Conservation (phyloP, 2,329 filamentous ascomycete species). For the Colletotrichum higginsianum region DNA sequence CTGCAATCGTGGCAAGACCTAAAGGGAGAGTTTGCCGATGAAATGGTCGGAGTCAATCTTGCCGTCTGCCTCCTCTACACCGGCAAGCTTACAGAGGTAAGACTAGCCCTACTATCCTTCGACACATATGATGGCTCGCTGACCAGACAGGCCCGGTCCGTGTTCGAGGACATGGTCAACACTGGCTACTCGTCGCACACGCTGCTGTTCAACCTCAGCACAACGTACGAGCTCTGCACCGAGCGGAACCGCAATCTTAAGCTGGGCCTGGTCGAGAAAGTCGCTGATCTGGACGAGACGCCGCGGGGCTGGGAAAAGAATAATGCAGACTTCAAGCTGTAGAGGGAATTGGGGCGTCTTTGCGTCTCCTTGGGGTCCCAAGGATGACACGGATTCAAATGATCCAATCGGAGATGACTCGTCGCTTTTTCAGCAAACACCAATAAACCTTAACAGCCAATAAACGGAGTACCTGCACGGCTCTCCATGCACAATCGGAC, state of each 20-base stretch:
- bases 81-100: constrained; percentile 80
- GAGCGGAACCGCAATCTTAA: constrained; percentile 82
- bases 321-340: constrained; percentile 84
- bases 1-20: constrained; percentile 72
- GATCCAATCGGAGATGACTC: constrained; percentile 17
- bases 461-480: constrained; percentile 21
- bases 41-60: constrained; percentile 85
- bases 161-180: constrained; percentile 78
- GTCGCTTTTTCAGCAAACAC: background rate
- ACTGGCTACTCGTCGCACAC: constrained; percentile 79
- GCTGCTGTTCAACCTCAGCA: constrained; percentile 89
- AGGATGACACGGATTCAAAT: constrained; percentile 14
- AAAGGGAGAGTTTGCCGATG: constrained; percentile 62
- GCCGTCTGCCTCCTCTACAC: constrained; percentile 89
- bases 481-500: constrained; percentile 8
- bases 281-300: constrained; percentile 72
- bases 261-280: constrained; percentile 76
- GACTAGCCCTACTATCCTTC: constrained; percentile 32
- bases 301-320: constrained; percentile 78
- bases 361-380: constrained; percentile 15
- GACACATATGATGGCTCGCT: constrained; percentile 42
- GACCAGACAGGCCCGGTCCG: constrained; percentile 69
- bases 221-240: constrained; percentile 92
- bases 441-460: constrained; percentile 28
- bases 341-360: constrained; percentile 6